phyloP scores from a whole-genome alignment of 306 rosid species.

The Castanospermum australe region DNA sequence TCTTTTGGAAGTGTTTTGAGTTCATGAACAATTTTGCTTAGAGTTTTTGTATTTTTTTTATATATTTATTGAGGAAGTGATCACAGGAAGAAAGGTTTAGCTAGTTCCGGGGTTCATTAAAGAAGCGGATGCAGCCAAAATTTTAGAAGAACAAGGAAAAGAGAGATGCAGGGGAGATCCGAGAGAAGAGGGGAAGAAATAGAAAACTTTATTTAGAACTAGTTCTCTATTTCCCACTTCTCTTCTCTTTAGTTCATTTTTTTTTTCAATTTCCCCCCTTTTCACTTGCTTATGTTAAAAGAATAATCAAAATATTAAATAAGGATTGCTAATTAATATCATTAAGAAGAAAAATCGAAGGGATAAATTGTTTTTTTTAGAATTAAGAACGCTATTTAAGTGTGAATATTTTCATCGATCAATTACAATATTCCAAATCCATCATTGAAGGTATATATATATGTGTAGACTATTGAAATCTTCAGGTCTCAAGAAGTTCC shows the following conservation, averaged over 20 bases:
- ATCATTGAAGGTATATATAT: too few relatives aligned
- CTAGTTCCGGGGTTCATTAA: neutral
- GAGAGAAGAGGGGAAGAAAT: neutral
- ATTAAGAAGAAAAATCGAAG: neutral
- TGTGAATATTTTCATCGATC: too few relatives aligned
- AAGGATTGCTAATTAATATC: neutral
- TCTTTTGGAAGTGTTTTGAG: neutral
- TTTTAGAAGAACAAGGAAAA: neutral
- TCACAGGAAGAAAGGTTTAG: neutral
- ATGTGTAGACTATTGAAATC: too few relatives aligned
- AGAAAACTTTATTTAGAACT: neutral
- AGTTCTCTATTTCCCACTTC: neutral
- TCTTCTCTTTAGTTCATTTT: neutral
- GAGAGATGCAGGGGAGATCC: neutral
- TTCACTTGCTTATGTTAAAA: neutral
- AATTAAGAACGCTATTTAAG: too few relatives aligned
- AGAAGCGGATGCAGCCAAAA: neutral
- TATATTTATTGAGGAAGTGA: neutral
- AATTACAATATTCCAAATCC: too few relatives aligned
- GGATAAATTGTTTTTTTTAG: too few relatives aligned
- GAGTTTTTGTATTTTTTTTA: neutral
- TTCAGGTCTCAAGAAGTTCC: too few relatives aligned
- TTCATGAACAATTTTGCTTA: slow-evolving; percentile 11
- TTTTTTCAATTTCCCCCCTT: neutral
- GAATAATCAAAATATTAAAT: neutral